Evolutionary conservation across 1,139 yeast genomes (phyloP).

Genomic region (Hansenula lynferdii): DNA sequence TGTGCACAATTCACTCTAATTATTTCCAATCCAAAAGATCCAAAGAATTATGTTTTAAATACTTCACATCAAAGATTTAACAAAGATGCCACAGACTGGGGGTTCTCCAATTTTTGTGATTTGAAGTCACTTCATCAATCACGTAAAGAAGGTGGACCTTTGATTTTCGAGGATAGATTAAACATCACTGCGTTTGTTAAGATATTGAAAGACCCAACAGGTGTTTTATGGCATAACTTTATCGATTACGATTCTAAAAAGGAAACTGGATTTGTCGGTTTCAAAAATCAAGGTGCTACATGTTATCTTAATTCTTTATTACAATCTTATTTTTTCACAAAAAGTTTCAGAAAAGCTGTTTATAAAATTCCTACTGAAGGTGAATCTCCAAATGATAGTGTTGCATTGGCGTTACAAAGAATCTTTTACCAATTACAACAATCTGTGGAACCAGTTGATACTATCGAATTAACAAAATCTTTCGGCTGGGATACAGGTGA

Average conservation of each 20-base stretch:
- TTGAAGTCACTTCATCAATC: slow-evolving; percentile 39
- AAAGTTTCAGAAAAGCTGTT: slow-evolving; percentile 75
- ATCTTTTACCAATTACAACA: slow-evolving; percentile 76
- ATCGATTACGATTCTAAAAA: slow-evolving; percentile 81
- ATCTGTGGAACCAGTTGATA: slow-evolving; percentile 73
- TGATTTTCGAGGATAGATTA: slow-evolving; percentile 53
- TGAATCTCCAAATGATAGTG: slow-evolving; percentile 49
- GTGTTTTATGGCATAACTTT: slow-evolving; percentile 90
- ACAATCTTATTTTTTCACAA: slow-evolving; percentile 88
- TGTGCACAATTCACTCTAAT: slow-evolving; percentile 91
- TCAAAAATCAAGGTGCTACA: slow-evolving; percentile 96
- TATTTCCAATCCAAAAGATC: slow-evolving; percentile 76
- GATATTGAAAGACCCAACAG: slow-evolving; percentile 84
- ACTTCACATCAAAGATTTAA: slow-evolving; percentile 80
- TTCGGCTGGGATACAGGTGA: slow-evolving; percentile 98
- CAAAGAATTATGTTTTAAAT: slow-evolving; percentile 54
- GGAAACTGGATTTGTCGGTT: slow-evolving; percentile 87
- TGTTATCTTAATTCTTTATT: slow-evolving; percentile 89
- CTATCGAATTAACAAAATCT: slow-evolving; percentile 80
- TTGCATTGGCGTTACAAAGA: slow-evolving; percentile 82
- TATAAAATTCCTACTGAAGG: slow-evolving; percentile 80
- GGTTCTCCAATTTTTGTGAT: slow-evolving; percentile 76
- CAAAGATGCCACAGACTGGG: slow-evolving; percentile 88
- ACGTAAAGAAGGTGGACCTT: slow-evolving; percentile 25
- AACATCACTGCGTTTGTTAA: slow-evolving; percentile 76